Evolutionary conservation across 2,329 filamentous ascomycete species (phyloP).

Genomic region (Cordyceps militaris): DNA sequence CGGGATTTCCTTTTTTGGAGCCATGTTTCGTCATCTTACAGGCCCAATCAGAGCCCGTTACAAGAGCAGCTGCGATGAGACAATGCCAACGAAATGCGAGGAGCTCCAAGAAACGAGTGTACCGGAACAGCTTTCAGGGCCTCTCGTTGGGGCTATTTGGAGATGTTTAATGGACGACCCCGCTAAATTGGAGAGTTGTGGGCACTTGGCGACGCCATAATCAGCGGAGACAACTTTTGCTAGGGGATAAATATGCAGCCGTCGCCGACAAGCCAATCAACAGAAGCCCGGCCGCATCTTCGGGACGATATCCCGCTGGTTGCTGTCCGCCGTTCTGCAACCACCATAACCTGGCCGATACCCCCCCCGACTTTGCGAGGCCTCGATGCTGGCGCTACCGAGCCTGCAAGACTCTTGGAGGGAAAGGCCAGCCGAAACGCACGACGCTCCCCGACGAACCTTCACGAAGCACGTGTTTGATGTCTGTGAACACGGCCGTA

Average conservation of each 20-base stretch:
- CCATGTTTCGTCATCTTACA: not conserved
- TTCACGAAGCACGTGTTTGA: no score
- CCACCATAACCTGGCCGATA: not conserved
- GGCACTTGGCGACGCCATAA: no score
- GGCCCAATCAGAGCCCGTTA: not conserved
- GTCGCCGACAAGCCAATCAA: not conserved
- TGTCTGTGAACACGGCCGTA: no score
- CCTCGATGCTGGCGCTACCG: no score
- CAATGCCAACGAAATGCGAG: not conserved
- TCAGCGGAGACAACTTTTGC: no score
- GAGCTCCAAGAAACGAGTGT: not conserved
- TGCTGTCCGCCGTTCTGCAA: not conserved
- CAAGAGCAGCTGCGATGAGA: not conserved
- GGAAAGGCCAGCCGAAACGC: no score
- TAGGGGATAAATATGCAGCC: not conserved
- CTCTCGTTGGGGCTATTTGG: not conserved
- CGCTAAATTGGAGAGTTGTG: no score
- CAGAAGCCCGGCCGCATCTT: not conserved
- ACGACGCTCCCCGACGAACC: no score
- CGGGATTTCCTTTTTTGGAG: not conserved
- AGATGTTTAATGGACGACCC: not conserved
- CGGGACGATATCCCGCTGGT: constrained; percentile 8
- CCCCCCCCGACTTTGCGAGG: no score
- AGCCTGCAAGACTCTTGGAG: no score
- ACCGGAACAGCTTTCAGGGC: not conserved